A percentile compares a stretch with the other conserved stretches of the same genome.
Evolutionary conservation across 108 stramenopile species (phyloP).

Genomic region (Nitzschia sp.): DNA sequence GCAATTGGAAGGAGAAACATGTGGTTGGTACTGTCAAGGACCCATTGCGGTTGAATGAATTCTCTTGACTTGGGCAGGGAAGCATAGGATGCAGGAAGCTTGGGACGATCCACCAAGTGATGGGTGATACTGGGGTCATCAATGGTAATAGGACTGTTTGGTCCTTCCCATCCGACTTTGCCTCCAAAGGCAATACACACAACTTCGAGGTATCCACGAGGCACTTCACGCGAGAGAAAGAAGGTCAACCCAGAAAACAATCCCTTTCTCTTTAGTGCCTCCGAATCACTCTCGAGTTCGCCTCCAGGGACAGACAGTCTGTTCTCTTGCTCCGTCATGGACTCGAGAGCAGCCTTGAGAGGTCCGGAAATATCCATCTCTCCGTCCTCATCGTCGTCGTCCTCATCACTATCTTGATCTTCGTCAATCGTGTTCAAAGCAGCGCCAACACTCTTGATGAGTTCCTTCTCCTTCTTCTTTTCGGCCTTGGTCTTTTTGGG

Average conservation of each 20-base stretch:
- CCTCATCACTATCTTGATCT: constrained; percentile 52
- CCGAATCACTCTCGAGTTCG: constrained; percentile 52
- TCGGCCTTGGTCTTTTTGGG: constrained; percentile 27
- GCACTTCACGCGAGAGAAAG: constrained; percentile 93
- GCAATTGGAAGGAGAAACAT: constrained; percentile 83
- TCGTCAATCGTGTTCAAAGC: constrained; percentile 64
- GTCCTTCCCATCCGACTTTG: constrained; percentile 92
- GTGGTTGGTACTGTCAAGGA: constrained; percentile 93
- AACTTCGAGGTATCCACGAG: constrained; percentile 90
- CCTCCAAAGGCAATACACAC: constrained; percentile 90
- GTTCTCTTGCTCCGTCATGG: constrained; percentile 55
- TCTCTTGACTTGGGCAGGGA: constrained; percentile 83
- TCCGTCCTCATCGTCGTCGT: constrained; percentile 65
- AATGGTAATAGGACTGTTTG: constrained; percentile 77
- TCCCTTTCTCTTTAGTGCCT: constrained; percentile 67
- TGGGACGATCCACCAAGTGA: constrained; percentile 88
- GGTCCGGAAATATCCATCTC: constrained; percentile 75
- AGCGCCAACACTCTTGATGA: constrained; percentile 64
- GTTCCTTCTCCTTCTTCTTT: constrained; percentile 56
- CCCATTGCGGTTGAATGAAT: constrained; percentile 98
- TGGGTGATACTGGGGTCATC: constrained; percentile 93
- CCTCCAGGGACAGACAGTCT: constrained; percentile 38
- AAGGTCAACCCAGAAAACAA: constrained; percentile 85
- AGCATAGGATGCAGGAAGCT: constrained; percentile 58
- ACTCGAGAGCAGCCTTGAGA: constrained; percentile 77